phyloP scores from a whole-genome alignment of 176 grass and related monocot species.

The Juncus effusus region DNA sequence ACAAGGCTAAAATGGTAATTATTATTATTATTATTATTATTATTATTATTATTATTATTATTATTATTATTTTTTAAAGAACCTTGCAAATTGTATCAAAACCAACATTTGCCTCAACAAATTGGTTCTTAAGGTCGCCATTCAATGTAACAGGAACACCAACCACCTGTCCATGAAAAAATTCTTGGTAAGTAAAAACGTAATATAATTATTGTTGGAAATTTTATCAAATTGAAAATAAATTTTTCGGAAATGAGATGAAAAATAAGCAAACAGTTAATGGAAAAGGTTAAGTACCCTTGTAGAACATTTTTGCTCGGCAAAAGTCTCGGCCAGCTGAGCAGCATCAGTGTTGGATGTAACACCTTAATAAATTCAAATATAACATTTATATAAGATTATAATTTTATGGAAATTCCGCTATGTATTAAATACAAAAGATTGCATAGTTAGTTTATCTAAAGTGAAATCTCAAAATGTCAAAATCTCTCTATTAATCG shows the following conservation, averaged over 20 bases:
- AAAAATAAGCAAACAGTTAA: background rate
- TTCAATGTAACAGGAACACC: constrained; percentile 99
- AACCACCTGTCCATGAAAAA: constrained; percentile 55
- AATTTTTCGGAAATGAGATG: background rate
- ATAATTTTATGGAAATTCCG: background rate
- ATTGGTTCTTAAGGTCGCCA: constrained; percentile 97
- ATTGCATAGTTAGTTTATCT: background rate
- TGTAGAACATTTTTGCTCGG: constrained; percentile 79
- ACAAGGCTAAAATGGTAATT: no score
- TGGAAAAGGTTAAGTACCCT: constrained; percentile 44
- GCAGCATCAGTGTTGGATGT: constrained; percentile 97
- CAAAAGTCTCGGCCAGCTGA: constrained; percentile 97
- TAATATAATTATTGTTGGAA: background rate
- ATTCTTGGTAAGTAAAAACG: background rate
- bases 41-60: no score
- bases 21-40: no score
- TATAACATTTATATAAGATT: background rate
- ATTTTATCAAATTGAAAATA: background rate
- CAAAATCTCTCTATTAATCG: background rate
- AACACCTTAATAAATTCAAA: constrained; percentile 59
- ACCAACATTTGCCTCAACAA: constrained; percentile 95
- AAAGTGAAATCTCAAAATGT: background rate
- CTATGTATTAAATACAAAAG: background rate
- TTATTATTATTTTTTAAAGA: background rate
- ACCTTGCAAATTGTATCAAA: constrained; percentile 99